Conservation (phyloP, 768 basidiomycete genomes). For the Daedaleopsis nitida region DNA sequence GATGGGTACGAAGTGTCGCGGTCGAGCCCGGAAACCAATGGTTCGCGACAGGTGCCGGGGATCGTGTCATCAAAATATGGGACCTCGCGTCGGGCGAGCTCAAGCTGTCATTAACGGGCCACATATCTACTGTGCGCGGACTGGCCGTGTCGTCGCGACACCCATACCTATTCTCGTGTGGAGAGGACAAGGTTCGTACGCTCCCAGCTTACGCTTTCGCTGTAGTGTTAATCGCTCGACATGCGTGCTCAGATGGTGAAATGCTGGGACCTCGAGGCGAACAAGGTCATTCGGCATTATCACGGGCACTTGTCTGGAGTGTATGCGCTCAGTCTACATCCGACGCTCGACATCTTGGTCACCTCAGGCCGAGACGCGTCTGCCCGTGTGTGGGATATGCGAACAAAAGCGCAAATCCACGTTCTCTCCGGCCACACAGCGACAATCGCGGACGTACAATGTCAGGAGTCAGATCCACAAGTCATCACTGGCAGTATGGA, state of each 20-base stretch:
- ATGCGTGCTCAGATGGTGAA: slow-evolving; percentile 84
- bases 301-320: slow-evolving; percentile 98
- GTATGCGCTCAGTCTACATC: slow-evolving; percentile 91
- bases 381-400: slow-evolving; percentile 99
- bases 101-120: slow-evolving; percentile 94
- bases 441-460: slow-evolving; percentile 94
- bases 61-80: slow-evolving; percentile 99
- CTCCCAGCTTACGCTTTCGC: no score
- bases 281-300: slow-evolving; percentile 98
- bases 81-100: slow-evolving; percentile 96
- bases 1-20: slow-evolving; percentile 95
- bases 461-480: slow-evolving; percentile 96
- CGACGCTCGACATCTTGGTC: slow-evolving; percentile 93
- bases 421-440: slow-evolving; percentile 92
- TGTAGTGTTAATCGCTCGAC: neutral
- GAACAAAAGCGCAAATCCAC: slow-evolving; percentile 95
- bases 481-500: slow-evolving; percentile 99
- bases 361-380: slow-evolving; percentile 96
- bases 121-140: slow-evolving; percentile 95
- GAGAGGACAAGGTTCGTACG: slow-evolving; percentile 85
- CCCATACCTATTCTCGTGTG: slow-evolving; percentile 96
- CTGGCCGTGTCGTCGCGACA: slow-evolving; percentile 90
- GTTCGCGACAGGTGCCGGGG: slow-evolving; percentile 98
- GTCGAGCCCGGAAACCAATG: slow-evolving; percentile 98
- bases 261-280: slow-evolving; percentile 98